phyloP scores from a whole-genome alignment of 208 protist species.

The Lotmaria passim region DNA sequence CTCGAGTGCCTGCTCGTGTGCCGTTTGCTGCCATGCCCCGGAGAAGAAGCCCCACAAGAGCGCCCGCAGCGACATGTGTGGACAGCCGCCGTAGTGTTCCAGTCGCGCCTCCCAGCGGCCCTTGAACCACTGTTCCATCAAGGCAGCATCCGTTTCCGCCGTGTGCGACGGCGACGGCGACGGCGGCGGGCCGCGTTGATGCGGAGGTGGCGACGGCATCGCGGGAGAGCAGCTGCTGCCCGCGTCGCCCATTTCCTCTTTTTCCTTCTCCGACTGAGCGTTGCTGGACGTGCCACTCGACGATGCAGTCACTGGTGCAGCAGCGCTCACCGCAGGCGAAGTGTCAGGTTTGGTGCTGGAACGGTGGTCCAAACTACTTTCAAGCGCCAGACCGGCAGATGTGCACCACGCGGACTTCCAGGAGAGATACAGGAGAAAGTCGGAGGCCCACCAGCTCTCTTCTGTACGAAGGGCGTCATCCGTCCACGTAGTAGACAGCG shows the following conservation, averaged over 20 bases:
- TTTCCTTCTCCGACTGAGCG: no score
- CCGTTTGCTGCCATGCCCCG: conserved; percentile 39
- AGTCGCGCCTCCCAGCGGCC: conserved; percentile 29
- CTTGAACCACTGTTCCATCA: conserved; percentile 19
- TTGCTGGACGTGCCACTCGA: no score
- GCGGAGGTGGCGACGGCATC: no score
- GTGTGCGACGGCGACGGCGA: neutral
- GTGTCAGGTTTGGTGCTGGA: no score
- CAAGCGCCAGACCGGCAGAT: neutral
- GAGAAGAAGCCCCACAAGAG: conserved; percentile 57
- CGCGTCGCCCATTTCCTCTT: no score
- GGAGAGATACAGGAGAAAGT: conserved; percentile 18
- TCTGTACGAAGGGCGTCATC: neutral
- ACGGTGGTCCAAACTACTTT: no score
- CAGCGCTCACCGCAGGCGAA: no score
- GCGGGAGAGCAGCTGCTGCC: no score
- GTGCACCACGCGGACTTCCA: conserved; percentile 8
- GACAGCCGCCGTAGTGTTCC: conserved; percentile 19
- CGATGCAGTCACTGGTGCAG: no score
- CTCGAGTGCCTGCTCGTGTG: conserved; percentile 10
- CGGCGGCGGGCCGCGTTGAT: neutral
- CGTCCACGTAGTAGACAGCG: no score
- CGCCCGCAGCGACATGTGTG: conserved; percentile 32
- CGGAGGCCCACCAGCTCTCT: conserved; percentile 24
- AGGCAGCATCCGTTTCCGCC: neutral